Evolutionary conservation across 306 rosid genomes (phyloP).

Genomic region (Quercus agrifolia): DNA sequence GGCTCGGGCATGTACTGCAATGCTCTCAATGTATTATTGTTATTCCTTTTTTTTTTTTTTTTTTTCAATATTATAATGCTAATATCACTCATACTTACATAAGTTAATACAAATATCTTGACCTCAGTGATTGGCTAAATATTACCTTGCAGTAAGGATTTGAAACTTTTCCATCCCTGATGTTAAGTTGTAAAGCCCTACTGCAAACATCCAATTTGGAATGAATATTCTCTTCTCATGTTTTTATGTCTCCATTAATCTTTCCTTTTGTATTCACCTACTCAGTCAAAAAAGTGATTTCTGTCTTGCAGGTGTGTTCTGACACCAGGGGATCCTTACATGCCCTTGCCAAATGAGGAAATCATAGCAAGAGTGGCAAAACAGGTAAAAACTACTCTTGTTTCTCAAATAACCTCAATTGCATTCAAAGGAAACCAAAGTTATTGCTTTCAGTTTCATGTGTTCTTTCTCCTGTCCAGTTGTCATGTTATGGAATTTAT

Average conservation of each 20-base stretch:
- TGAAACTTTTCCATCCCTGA: no score
- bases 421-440: background rate
- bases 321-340: conserved; percentile 99
- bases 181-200: no score
- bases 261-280: conserved; percentile 17
- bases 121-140: no score
- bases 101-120: no score
- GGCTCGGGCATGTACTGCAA: no score
- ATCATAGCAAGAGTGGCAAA: conserved; percentile 80
- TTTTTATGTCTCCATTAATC: background rate
- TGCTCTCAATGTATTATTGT: background rate
- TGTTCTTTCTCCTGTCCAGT: background rate
- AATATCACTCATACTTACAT: no score
- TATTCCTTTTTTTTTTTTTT: no score
- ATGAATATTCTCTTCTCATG: background rate
- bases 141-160: no score
- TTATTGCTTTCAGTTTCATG: background rate
- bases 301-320: conserved; percentile 74
- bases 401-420: conserved; percentile 4
- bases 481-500: background rate
- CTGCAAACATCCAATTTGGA: no score
- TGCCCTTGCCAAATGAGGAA: conserved; percentile 89
- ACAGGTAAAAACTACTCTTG: conserved; percentile 49
- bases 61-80: no score
- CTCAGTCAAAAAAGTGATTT: conserved; percentile 16